These are phyloP conservation scores for Laetiporus sulphureus DNA, from an alignment of 1,284 basidiomycete genomes.

Conservation along the genomic window DNA sequence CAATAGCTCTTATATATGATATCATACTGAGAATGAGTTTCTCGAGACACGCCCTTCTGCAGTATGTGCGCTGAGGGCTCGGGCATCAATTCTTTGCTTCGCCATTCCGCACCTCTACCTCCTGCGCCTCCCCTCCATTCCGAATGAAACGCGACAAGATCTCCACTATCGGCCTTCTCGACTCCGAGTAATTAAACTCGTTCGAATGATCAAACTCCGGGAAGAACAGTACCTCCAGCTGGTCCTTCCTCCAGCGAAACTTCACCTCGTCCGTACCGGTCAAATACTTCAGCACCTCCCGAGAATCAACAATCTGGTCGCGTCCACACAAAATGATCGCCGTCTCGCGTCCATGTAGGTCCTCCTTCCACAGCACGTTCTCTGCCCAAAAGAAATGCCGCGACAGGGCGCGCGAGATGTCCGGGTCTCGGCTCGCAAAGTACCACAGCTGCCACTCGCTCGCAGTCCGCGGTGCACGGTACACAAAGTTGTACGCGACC, in stretches of 20 bases:
- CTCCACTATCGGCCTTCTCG: constrained; percentile 32
- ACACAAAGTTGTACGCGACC: constrained; percentile 61
- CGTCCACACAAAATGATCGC: constrained; percentile 42
- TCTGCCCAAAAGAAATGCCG: constrained; percentile 63
- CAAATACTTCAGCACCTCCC: constrained; percentile 44
- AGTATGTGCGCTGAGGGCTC: too few species aligned
- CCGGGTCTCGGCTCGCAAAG: constrained; percentile 56
- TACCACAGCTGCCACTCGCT: constrained; percentile 67
- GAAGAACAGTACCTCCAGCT: constrained; percentile 46
- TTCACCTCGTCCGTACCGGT: constrained; percentile 32
- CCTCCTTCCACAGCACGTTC: constrained; percentile 54
- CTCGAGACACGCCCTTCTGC: too few species aligned
- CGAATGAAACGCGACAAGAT: constrained; percentile 33
- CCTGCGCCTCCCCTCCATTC: too few species aligned
- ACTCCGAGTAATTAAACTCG: constrained; percentile 39
- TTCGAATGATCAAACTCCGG: constrained; percentile 48
- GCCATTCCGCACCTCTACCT: too few species aligned
- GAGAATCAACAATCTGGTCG: constrained; percentile 54
- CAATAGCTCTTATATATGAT: too few species aligned
- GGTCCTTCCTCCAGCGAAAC: constrained; percentile 29
- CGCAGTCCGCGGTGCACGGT: constrained; percentile 43
- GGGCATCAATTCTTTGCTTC: too few species aligned
- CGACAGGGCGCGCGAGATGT: constrained; percentile 49
- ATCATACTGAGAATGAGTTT: too few species aligned
- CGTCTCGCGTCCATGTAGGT: constrained; percentile 30